Conservation (phyloP, 306 rosid species). For the Rubus parviflorus region DNA sequence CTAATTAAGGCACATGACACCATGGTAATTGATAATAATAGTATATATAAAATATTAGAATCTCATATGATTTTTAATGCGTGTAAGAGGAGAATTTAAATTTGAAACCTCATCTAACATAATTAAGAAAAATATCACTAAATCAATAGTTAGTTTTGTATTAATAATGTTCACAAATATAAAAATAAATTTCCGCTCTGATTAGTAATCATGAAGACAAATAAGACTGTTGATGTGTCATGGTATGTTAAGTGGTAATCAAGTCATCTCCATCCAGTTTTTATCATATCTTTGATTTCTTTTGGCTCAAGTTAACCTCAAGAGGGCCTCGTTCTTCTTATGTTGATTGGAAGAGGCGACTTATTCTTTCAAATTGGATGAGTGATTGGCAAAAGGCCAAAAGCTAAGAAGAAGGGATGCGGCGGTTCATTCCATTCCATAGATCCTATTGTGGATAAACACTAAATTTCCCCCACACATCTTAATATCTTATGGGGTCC, state of each 20-base stretch:
- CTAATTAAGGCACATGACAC: not conserved
- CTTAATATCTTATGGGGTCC: constrained; percentile 31
- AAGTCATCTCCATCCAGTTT: not conserved
- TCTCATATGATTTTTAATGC: not conserved
- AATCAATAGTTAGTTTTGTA: not conserved
- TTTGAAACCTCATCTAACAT: not conserved
- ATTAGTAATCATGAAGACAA: too few species aligned
- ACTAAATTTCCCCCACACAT: constrained; percentile 22
- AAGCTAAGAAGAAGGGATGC: not conserved
- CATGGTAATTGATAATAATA: not conserved
- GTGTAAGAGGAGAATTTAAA: not conserved
- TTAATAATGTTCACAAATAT: too few species aligned
- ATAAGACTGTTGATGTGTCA: too few species aligned
- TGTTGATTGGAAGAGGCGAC: constrained; percentile 5
- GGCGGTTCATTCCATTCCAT: constrained; percentile 3
- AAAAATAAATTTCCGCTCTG: too few species aligned
- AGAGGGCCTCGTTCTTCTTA: too few species aligned
- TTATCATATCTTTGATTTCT: not conserved
- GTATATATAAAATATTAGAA: too few species aligned
- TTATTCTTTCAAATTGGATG: not conserved
- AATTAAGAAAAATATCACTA: not conserved
- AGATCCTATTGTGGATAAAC: constrained; percentile 31
- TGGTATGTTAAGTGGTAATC: not conserved
- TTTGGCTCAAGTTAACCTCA: not conserved
- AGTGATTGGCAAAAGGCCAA: not conserved